Base-by-base conservation (phyloP, 352 stramenopile species). In the Globisporangium parvum region DNA sequence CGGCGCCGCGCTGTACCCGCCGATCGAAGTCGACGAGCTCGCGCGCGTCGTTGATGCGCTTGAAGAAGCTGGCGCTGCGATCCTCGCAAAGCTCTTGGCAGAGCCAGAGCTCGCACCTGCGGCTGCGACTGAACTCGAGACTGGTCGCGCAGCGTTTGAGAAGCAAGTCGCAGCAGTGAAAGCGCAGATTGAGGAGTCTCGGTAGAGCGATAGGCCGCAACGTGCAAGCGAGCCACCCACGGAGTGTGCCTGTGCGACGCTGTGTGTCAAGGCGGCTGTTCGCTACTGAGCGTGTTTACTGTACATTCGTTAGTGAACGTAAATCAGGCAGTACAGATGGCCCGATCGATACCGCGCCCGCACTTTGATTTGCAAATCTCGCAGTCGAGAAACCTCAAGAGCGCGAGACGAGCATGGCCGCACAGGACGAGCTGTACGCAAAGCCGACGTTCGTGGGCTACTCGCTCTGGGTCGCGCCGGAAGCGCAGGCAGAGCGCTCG, bases 1-100 rank as follows among this genome's bases (percentile, higher is more conserved):
- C 60, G 82, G 84, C 39, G 84, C 84, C n/a, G 84, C 83, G 28
- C 31, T 92, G 62, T 89, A 87, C 58, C 84, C 84, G 37, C 84
- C 84, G 4, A 74, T 92, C 52, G 80, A 83, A 41, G 68, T 73
- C 0, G 77, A 87, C 10, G 80, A 88, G 51, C 60, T 92, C 44
- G 33, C 55, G 28, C 62, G 60, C 10, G 69, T 74, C 28, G 57
- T 91, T 23, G 55, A 42, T 12, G 52, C 61, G 41, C 51, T 78
- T 6, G 72, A 87, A 41, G 53, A 39, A 0, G 67, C 65, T 2
- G 70, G 66, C 23, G 59, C 63, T 26, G 60, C 52, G 23, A 80
- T 83, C 54, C 46, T 91, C 37, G 61, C 68, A 18, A 75, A 71
- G 39, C 59, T 91, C 37, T 57, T 70, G 53, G 72, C 70, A 37